A percentile compares a stretch with the other conserved stretches of the same genome.
phyloP scores from a whole-genome alignment of 495 filamentous ascomycete genomes.

The Hypoxylon lenormandii region DNA sequence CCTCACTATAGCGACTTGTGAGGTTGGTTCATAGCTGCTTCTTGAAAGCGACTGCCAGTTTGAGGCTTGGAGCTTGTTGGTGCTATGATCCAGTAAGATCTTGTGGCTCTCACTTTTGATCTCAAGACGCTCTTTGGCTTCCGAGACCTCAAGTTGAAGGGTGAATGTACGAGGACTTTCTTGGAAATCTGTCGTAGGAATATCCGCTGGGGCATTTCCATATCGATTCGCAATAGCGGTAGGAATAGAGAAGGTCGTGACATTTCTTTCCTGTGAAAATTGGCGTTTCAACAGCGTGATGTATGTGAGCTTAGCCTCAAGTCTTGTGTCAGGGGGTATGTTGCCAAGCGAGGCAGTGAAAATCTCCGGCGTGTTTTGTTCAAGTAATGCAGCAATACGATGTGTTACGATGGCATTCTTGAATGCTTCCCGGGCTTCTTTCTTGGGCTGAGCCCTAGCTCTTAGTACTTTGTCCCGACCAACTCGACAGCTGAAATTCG shows the following conservation, averaged over 20 bases:
- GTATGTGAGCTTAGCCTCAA: slow-evolving; percentile 62
- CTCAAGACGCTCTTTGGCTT: not conserved
- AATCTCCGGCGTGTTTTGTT: slow-evolving; percentile 63
- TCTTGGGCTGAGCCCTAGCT: slow-evolving; percentile 64
- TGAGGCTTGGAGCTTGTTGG: not conserved
- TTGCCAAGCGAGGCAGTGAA: slow-evolving; percentile 68
- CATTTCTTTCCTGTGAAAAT: slow-evolving; percentile 55
- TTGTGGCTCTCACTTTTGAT: slow-evolving; percentile 9
- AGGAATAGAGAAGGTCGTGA: slow-evolving; percentile 65
- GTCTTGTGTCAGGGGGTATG: slow-evolving; percentile 55
- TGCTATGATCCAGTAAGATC: slow-evolving; percentile 8
- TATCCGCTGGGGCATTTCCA: slow-evolving; percentile 53
- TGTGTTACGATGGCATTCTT: slow-evolving; percentile 59
- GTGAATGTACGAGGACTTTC: slow-evolving; percentile 39
- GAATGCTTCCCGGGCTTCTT: slow-evolving; percentile 61
- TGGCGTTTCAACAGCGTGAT: slow-evolving; percentile 68
- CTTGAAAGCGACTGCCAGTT: not conserved
- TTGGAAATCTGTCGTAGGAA: slow-evolving; percentile 53
- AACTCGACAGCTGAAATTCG: slow-evolving; percentile 63
- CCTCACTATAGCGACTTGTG: not conserved
- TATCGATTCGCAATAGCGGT: slow-evolving; percentile 66
- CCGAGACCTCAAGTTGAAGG: slow-evolving; percentile 9
- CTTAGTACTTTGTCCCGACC: slow-evolving; percentile 48
- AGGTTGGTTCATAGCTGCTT: not conserved
- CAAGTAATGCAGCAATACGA: slow-evolving; percentile 63